phyloP scores from a whole-genome alignment of 176 grass and related monocot genomes.

The Dactylis glomerata region DNA sequence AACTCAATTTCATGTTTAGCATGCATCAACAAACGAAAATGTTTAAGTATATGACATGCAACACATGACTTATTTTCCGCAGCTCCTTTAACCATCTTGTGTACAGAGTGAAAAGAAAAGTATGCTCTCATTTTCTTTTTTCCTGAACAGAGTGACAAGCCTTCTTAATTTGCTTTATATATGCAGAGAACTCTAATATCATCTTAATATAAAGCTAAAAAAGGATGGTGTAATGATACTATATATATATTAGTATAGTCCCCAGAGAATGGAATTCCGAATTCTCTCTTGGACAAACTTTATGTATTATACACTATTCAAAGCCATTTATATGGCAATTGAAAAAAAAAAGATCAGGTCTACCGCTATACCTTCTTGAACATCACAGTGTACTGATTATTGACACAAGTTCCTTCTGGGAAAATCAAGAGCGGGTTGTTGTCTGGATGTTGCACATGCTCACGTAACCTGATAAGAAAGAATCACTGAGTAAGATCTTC shows the following conservation, averaged over 20 bases:
- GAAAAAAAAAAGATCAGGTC: background rate
- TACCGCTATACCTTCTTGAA: constrained; percentile 88
- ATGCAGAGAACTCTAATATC: constrained; percentile 8
- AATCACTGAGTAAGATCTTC: background rate
- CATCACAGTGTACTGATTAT: constrained; percentile 98
- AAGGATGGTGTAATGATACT: background rate
- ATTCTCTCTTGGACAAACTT: background rate
- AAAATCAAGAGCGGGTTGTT: constrained; percentile 95
- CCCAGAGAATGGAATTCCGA: background rate
- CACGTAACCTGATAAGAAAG: constrained; percentile 61
- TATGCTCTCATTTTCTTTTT: background rate
- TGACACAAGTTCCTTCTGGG: constrained; percentile 97
- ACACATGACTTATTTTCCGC: background rate
- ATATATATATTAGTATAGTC: background rate
- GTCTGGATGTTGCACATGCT: constrained; percentile 82
- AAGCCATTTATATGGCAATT: background rate
- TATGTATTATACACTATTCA: background rate
- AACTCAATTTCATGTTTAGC: constrained; percentile 4
- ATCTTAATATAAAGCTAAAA: background rate
- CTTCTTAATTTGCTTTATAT: background rate
- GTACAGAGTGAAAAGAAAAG: background rate
- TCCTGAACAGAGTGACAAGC: background rate
- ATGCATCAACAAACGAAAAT: background rate
- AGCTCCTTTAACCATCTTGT: background rate
- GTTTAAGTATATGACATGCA: background rate